Conservation (phyloP, 1,284 basidiomycete genomes). For the Cryptococcus sp. region DNA sequence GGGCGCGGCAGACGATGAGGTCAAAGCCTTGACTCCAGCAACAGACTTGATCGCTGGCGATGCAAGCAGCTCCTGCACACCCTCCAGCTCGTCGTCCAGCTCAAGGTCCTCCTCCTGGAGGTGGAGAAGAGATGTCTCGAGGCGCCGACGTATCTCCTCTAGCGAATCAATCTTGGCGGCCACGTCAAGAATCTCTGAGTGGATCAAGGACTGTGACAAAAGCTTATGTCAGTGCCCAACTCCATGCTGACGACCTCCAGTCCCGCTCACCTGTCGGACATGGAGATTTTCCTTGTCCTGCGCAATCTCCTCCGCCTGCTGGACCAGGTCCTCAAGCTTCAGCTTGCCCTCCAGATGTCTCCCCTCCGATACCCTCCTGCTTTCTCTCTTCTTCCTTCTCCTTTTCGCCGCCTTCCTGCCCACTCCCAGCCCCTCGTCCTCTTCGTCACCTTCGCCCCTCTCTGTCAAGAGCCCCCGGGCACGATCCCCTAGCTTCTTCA, state of each 20-base stretch:
- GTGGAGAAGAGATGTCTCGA: conserved; percentile 78
- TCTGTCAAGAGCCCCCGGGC: conserved; percentile 67
- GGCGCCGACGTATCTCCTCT: conserved; percentile 71
- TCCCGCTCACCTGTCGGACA: conserved; percentile 68
- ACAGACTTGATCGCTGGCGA: conserved; percentile 51
- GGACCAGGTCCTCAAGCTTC: conserved; percentile 72
- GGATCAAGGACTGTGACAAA: conserved; percentile 66
- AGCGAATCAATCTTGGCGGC: conserved; percentile 82
- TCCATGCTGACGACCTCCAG: neutral
- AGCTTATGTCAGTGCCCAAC: conserved; percentile 6
- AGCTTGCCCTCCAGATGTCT: conserved; percentile 62
- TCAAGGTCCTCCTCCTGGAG: conserved; percentile 94
- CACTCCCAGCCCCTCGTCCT: conserved; percentile 23
- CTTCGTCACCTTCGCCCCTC: conserved; percentile 51
- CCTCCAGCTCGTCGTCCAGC: conserved; percentile 87
- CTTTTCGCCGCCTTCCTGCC: conserved; percentile 55
- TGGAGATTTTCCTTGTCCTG: conserved; percentile 85
- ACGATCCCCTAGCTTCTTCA: conserved; percentile 72
- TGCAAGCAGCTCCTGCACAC: conserved; percentile 75
- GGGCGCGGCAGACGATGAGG: conserved; percentile 18
- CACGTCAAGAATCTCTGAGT: conserved; percentile 81
- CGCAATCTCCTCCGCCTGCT: conserved; percentile 77
- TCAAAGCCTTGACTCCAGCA: conserved; percentile 40
- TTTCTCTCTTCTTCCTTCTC: conserved; percentile 61
- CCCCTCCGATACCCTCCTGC: conserved; percentile 64